Percentiles rank a stretch among this genome's conserved stretches.
phyloP scores from a whole-genome alignment of 2,329 filamentous ascomycete genomes.

The Gaeumannomyces tritici region DNA sequence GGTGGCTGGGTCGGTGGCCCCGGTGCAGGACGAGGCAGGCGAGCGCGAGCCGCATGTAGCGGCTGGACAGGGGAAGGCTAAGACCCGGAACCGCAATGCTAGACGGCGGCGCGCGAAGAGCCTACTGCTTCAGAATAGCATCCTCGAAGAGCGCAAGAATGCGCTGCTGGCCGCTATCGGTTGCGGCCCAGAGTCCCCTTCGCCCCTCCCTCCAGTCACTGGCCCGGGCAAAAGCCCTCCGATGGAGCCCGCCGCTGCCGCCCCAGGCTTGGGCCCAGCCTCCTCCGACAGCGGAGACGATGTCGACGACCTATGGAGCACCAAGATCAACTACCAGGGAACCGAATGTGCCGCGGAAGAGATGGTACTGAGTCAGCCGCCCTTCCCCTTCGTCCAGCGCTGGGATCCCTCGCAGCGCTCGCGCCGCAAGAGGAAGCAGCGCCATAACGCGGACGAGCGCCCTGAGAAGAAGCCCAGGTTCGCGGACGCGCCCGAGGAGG shows the following conservation, averaged over 20 bases:
- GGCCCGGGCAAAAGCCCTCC: neutral
- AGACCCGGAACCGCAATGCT: constrained; percentile 42
- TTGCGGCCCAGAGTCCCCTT: neutral
- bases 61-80: constrained; percentile 16
- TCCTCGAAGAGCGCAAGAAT: constrained; percentile 28
- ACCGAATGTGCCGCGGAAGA: constrained; percentile 75
- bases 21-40: neutral
- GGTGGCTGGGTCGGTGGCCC: neutral
- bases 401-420: constrained; percentile 69
- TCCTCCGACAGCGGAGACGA: constrained; percentile 28
- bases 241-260: neutral
- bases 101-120: constrained; percentile 34
- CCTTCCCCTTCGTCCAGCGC: constrained; percentile 81
- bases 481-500: constrained; percentile 23
- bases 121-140: constrained; percentile 14
- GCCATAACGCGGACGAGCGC: constrained; percentile 16
- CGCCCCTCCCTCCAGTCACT: neutral
- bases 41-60: neutral
- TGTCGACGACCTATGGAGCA: constrained; percentile 60
- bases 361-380: constrained; percentile 61
- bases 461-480: constrained; percentile 27
- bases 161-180: constrained; percentile 25
- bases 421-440: constrained; percentile 35
- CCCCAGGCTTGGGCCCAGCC: neutral
- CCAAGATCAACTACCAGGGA: constrained; percentile 64